Conservation (phyloP, 225 moss, liverwort and hornwort species). For the Sphagnum tenellum region DNA sequence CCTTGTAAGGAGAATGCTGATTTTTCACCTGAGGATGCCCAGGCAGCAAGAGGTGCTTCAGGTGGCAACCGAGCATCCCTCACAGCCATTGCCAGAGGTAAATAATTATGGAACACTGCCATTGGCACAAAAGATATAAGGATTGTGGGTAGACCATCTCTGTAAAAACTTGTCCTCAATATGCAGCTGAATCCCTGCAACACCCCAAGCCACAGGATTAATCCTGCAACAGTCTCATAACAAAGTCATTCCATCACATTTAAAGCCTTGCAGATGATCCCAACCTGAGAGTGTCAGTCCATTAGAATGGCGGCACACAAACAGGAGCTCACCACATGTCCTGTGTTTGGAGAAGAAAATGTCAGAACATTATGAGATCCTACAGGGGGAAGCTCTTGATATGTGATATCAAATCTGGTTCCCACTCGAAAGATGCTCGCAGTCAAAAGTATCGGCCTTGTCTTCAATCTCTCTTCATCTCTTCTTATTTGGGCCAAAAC, state of each 20-base stretch:
- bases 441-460: slow-evolving; percentile 14
- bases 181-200: slow-evolving; percentile 14
- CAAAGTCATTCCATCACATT: neutral
- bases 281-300: too few relatives aligned
- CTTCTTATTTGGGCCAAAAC: neutral
- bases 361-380: slow-evolving; percentile 8
- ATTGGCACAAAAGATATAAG: slow-evolving; percentile 13
- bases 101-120: slow-evolving; percentile 13
- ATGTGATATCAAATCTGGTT: slow-evolving; percentile 13
- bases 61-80: slow-evolving; percentile 14
- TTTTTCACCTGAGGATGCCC: slow-evolving; percentile 3
- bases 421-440: slow-evolving; percentile 10
- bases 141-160: slow-evolving; percentile 10
- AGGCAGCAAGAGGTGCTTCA: slow-evolving; percentile 10
- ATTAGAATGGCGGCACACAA: too few relatives aligned
- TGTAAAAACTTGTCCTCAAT: slow-evolving; percentile 12
- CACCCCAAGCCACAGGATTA: neutral
- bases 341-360: slow-evolving; percentile 11
- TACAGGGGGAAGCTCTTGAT: slow-evolving; percentile 17
- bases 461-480: slow-evolving; percentile 4
- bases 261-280: too few relatives aligned
- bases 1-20: slow-evolving; percentile 15
- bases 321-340: slow-evolving; percentile 7
- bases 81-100: slow-evolving; percentile 7
- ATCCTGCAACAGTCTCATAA: neutral